Base-by-base conservation (phyloP, 1,284 basidiomycete species). In the Nidula niveotomentosa region DNA sequence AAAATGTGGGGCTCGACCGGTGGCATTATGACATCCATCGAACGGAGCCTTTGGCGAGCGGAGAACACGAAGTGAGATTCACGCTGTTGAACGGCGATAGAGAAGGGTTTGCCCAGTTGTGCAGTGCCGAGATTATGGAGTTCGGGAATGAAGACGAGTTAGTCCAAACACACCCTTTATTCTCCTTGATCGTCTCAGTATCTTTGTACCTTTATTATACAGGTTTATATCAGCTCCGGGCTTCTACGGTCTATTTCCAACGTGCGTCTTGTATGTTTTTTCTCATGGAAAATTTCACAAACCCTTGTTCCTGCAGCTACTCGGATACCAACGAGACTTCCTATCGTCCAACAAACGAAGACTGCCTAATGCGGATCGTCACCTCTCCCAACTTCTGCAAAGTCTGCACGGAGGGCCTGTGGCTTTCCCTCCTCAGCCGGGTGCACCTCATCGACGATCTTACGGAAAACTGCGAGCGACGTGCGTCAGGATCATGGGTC, bases 291-390 rank as follows among this genome's bases (percentile, higher is more conserved):
- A n/a, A 37, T 53, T 44, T 53, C 49, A 17, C 39, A 41, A 41
- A 41, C 39, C 33, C 30, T 18, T 23, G 6, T 43, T 47, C 43
- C 37, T 49, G 52, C 55, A 89, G 85, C 17, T 89, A 77, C 64
- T 85, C 85, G 1, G 72, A 81, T 30, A 68, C 70, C 49, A 89
- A 91, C 59, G 65, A 69, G 53, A 89, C 86, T 0, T 78, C 80
- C 2, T 91, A 87, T 67, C 80, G 88, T 13, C 89, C 89, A 37
- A 93, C 91, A 2, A 92, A 93, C 62, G 88, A 92, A 62, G 88
- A 85, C 64, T 94, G 92, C 65, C 80, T 94, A 52, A 94, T 94
- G 92, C 86, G 92, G 34, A 76, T 77, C 48, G 86, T 92, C 49
- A 86, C 79, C 36, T 76, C 78, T 0, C 83, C 85, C 62, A 83